Evolutionary conservation across 306 rosid species (phyloP), one percentile per base, ranked within the genome.

Genomic region (Trifolium dubium): DNA sequence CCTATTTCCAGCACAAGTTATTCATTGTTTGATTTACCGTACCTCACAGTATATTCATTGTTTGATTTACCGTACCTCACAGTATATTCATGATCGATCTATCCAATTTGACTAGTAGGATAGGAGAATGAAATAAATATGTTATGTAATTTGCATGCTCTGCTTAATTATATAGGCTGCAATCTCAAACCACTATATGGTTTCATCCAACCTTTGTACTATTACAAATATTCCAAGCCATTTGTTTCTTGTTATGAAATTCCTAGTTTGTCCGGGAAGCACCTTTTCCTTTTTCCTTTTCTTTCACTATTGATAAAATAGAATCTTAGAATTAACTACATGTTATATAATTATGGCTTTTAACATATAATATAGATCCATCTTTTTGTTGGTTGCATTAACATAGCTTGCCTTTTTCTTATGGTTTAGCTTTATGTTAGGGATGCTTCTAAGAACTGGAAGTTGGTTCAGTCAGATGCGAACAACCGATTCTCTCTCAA

Each of bases 361-460:
- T n/a, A 32, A 53, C 8, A 14, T 63, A 12, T 66, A 43, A 55
- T 81, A 19, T 61, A 64, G 74, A 58, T 17, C 6, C 39, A 53
- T 62, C 54, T 37, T 71, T 53, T 80, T 49, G 59, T 37, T 50
- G 63, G 64, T 80, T 84, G 62, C 61, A 59, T 69, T 80, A 67
- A 80, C 78, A 67, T 17, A 63, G 44, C 32, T 37, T 65, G 17
- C 51, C 62, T 54, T 69, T 66, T 43, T 65, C 80, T 44, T 69
- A 65, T 67, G 80, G 72, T 73, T 64, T 89, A 91, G 98, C 91
- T 87, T 31, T 89, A 89, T 76, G 80, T 85, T 3, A 89, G 91
- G 92, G 98, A 94, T 77, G 85, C 91, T n/a, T 87, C 87, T 29
- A 89, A 85, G 87, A 87, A 82, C 72, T 94, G 98, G 98, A 94